Evolutionary conservation across 176 grass and related monocot species (phyloP).

Genomic region (Rhynchospora tenuis): DNA sequence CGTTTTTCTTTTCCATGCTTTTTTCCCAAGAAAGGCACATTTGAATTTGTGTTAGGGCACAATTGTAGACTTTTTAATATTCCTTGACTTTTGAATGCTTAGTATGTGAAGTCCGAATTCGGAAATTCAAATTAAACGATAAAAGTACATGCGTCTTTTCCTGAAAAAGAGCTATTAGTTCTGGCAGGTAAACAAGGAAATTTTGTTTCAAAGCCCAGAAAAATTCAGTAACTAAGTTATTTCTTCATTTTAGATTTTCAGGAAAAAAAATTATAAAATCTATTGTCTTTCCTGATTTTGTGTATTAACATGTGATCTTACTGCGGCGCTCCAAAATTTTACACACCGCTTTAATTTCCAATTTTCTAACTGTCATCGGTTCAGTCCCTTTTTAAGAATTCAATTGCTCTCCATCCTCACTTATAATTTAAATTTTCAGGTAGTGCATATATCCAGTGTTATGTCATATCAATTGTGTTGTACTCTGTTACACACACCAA

Average conservation of each 20-base stretch:
- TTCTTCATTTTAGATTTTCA: background rate
- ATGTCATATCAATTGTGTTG: too few relatives aligned
- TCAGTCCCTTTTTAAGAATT: too few relatives aligned
- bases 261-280: background rate
- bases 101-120: background rate
- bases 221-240: background rate
- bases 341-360: too few relatives aligned
- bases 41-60: background rate
- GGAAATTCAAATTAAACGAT: background rate
- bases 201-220: background rate
- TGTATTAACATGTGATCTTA: too few relatives aligned
- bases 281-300: too few relatives aligned
- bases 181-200: background rate
- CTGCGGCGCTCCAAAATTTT: too few relatives aligned
- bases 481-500: too few relatives aligned
- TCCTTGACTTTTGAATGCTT: slow-evolving; percentile 1
- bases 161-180: background rate
- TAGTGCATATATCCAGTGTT: too few relatives aligned
- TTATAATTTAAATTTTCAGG: too few relatives aligned
- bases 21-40: slow-evolving; percentile 9
- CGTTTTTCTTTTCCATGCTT: background rate
- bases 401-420: too few relatives aligned
- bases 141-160: background rate
- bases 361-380: too few relatives aligned
- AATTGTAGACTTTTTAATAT: slow-evolving; percentile 8